Base-by-base conservation (phyloP, 1,284 basidiomycete genomes). In the Sporisorium scitamineum region DNA sequence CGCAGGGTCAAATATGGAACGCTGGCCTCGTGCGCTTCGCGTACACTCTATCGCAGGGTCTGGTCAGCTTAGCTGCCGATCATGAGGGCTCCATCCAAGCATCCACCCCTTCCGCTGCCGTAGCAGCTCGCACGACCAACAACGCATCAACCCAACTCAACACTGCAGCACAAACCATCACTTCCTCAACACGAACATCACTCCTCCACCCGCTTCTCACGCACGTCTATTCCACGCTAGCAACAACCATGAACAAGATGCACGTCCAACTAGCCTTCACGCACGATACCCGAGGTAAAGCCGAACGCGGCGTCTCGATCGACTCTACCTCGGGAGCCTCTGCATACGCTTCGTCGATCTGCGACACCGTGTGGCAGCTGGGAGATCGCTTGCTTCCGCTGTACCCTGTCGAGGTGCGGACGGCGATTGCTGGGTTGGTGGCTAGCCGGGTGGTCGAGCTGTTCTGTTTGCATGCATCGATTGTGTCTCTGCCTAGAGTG, bases 381-480 rank as follows among this genome's bases (percentile, higher is more conserved):
- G 56, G 54, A 29, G 57, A 59, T 4, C 39, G 34, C 4, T 13
- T 57, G 16, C 48, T 70, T 1, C 57, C 67, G 13, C 48, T 64
- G 0, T 70, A 70, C 29, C 57, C 61, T 0, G 13, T 18, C 3
- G 45, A 32, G 5, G 14, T 64, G 26, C 45, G 45, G 2, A 8
- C n/a, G 2, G 22, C 22, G 3, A 11, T 70, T 8, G 67, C 57
- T 1, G 26, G 32, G 18, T 18, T 9, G 10, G 20, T 59, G 5
- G 41, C 55, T 4, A 16, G 10, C 8, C 11, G 13, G 1, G 53
- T 50, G 5, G 63, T 65, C 18, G 54, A 62, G 22, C 1, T n/a
- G 1, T 98, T 97, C 86, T 90, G 97, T 10, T 86, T 97, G 54
- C 94, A 98, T 81, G 92, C 92, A 13, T 94, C 93, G 18, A 93